phyloP scores from a whole-genome alignment of 768 basidiomycete species.

The Trametes meyenii region DNA sequence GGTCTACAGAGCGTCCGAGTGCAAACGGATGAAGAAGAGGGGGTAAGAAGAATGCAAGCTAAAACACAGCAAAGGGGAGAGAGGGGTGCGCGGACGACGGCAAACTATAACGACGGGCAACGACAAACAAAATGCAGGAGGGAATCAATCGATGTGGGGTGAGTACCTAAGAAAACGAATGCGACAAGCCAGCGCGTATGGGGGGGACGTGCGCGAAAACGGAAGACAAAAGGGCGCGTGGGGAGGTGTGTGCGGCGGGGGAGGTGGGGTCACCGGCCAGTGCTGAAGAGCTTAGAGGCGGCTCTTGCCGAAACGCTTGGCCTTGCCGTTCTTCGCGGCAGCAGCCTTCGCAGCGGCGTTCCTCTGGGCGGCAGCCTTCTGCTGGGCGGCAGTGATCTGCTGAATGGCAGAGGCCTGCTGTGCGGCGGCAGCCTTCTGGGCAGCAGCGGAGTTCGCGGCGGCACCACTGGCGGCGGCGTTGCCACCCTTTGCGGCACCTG shows the following conservation, averaged over 20 bases:
- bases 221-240: background rate
- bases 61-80: background rate
- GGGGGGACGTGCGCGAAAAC: background rate
- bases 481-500: conserved; percentile 20
- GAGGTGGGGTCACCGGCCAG: background rate
- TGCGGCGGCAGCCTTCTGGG: background rate
- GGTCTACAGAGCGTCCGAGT: background rate
- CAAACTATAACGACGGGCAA: background rate
- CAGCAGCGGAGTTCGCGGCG: conserved; percentile 7
- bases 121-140: background rate
- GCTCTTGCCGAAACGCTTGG: conserved; percentile 1
- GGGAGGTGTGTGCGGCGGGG: background rate
- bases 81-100: background rate
- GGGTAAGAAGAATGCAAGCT: background rate
- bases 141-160: background rate
- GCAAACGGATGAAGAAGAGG: background rate
- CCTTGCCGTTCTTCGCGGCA: conserved; percentile 5
- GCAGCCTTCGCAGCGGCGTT: background rate
- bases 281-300: conserved; percentile 8
- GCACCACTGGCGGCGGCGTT: conserved; percentile 10
- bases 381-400: conserved; percentile 1
- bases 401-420: background rate
- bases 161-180: background rate
- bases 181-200: conserved; percentile 5
- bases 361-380: background rate